These are phyloP conservation scores for Vaucheria bursata DNA, from an alignment of 352 stramenopile genomes.

Conservation along the genomic window DNA sequence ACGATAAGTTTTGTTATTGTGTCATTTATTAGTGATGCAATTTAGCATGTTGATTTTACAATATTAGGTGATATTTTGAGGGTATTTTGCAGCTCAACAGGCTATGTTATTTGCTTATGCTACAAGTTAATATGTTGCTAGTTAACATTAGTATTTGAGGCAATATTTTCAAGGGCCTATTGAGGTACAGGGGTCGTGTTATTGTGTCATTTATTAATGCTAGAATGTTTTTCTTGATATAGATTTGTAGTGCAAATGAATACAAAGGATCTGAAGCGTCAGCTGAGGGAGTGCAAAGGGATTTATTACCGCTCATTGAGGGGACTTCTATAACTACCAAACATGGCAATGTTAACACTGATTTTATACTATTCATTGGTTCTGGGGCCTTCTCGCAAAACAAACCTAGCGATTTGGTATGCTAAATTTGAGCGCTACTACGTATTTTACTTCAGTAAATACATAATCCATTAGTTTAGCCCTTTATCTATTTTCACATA, in stretches of 20 bases:
- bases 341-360: constrained; percentile 97
- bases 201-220: background rate
- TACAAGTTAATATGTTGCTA: too few species aligned
- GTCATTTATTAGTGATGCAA: too few species aligned
- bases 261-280: constrained; percentile 86
- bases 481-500: too few species aligned
- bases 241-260: constrained; percentile 88
- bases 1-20: too few species aligned
- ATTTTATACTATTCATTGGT: constrained; percentile 97
- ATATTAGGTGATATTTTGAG: too few species aligned
- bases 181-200: too few species aligned
- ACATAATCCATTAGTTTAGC: background rate
- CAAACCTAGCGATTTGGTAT: constrained; percentile 93
- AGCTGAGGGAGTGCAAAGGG: constrained; percentile 95
- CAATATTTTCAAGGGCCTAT: too few species aligned
- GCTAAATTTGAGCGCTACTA: background rate
- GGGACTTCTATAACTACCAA: constrained; percentile 87
- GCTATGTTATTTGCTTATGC: too few species aligned
- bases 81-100: too few species aligned
- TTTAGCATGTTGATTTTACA: too few species aligned
- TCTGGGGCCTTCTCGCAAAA: constrained; percentile 89
- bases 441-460: background rate
- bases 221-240: background rate
- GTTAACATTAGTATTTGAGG: too few species aligned
- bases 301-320: constrained; percentile 96